phyloP scores from a whole-genome alignment of 305 asterid genomes.

The Solanum hybrid region DNA sequence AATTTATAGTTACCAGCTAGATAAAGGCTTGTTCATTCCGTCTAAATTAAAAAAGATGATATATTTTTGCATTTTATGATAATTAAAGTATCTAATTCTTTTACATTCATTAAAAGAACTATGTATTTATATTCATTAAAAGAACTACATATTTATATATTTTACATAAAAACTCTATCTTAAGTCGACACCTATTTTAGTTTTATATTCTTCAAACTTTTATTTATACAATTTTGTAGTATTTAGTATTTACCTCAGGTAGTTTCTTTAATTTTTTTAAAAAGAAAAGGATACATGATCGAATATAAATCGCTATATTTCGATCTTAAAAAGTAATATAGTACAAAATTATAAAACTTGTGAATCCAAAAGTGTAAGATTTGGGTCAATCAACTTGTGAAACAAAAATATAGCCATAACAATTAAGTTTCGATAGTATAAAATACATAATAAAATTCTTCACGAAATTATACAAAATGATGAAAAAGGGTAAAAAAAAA shows the following conservation, averaged over 20 bases:
- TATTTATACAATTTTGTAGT: neutral
- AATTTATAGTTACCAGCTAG: neutral
- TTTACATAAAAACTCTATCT: neutral
- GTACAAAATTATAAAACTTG: neutral
- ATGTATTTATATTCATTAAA: neutral
- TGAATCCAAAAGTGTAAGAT: neutral
- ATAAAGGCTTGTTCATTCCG: neutral
- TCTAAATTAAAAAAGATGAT: neutral
- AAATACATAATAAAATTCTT: neutral
- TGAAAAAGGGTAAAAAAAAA: neutral
- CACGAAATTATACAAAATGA: neutral
- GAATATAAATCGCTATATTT: neutral
- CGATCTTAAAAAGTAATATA: neutral
- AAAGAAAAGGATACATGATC: neutral
- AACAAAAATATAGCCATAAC: neutral
- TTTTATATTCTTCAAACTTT: neutral
- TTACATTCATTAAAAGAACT: neutral
- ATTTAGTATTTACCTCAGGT: neutral
- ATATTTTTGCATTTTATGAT: neutral
- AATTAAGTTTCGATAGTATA: neutral
- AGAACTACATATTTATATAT: neutral
- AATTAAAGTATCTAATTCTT: neutral
- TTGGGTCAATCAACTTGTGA: neutral
- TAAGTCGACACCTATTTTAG: neutral
- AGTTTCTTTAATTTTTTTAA: neutral